Evolutionary conservation across 768 basidiomycete genomes (phyloP), one percentile per base, ranked within the genome.

Genomic region (Suillus plorans): DNA sequence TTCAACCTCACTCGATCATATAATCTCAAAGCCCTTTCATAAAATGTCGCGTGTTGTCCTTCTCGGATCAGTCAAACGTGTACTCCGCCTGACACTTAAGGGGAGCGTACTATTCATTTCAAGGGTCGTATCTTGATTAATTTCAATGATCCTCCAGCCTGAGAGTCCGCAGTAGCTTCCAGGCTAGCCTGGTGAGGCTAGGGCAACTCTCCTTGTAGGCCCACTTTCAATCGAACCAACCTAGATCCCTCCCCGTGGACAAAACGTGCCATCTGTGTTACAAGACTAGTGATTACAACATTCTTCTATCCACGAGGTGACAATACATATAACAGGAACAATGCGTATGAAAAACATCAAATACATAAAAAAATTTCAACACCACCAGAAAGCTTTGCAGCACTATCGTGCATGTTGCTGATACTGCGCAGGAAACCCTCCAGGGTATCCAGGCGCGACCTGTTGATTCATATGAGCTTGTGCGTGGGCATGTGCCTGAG

Each of bases 401-500:
- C n/a, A 59, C 74, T 66, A 76, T 39, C 75, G 69, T 41, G 76
- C 28, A 58, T 77, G 53, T 42, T 63, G 75, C 59, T 77, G 75
- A 61, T 76, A 76, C 63, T 77, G 76, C 31, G 70, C 68, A 13
- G 76, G 69, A 44, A 77, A 76, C 50, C 67, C 74, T 31, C 67
- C 66, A 13, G 76, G 69, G 44, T 76, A 76, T 45, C 67, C 74
- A 25, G 71, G 64, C 39, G 58, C 66, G 56, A 63, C 74, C 67
- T 74, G 76, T 31, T 70, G 75, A 61, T 63, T 68, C 58, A 66
- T 71, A 57, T 77, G 78, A 12, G 67, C 73, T 65, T 59, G 58
- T 6, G 64, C 68, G 34, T 73, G 66, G 25, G 57, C 57, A 2
- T 31, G 57, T 10, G 64, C 68, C 45, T 72, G 66, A 1, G 73